phyloP scores from a whole-genome alignment of 768 basidiomycete species.

The Hydnum rufescens region DNA sequence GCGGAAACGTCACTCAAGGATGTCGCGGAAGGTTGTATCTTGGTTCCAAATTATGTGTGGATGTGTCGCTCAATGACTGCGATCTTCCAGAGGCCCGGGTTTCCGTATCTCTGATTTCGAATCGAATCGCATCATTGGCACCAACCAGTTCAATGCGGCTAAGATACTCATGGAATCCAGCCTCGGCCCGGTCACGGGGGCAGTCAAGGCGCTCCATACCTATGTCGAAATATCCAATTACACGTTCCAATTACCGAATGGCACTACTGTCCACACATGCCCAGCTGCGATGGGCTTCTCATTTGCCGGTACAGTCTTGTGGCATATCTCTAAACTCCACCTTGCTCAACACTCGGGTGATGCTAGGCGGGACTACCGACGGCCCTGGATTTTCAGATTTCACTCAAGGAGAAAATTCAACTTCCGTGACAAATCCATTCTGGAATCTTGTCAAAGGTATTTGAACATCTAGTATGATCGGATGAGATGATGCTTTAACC shows the following conservation, averaged over 20 bases:
- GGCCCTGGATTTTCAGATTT: conserved; percentile 68
- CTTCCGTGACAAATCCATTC: conserved; percentile 46
- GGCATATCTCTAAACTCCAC: not conserved
- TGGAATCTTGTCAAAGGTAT: conserved; percentile 61
- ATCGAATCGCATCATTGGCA: conserved; percentile 53
- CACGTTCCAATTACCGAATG: conserved; percentile 43
- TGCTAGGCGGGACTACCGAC: conserved; percentile 31
- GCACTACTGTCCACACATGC: conserved; percentile 48
- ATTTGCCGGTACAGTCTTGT: conserved; percentile 40
- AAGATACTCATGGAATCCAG: conserved; percentile 34
- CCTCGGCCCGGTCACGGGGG: conserved; percentile 32
- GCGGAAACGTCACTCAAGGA: conserved; percentile 43
- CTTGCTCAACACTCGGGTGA: not conserved
- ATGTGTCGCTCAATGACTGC: not conserved
- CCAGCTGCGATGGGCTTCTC: conserved; percentile 60
- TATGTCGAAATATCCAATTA: conserved; percentile 44
- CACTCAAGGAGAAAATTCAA: conserved; percentile 49
- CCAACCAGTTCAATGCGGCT: conserved; percentile 49
- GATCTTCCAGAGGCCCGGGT: conserved; percentile 36
- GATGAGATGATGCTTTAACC: not conserved
- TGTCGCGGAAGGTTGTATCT: conserved; percentile 46
- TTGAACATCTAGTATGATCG: not conserved
- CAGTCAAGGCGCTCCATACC: conserved; percentile 49
- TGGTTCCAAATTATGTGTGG: no score
- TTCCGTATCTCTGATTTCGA: conserved; percentile 58